Conservation (phyloP, 2,329 filamentous ascomycete species). For the Madurella mycetomatis region DNA sequence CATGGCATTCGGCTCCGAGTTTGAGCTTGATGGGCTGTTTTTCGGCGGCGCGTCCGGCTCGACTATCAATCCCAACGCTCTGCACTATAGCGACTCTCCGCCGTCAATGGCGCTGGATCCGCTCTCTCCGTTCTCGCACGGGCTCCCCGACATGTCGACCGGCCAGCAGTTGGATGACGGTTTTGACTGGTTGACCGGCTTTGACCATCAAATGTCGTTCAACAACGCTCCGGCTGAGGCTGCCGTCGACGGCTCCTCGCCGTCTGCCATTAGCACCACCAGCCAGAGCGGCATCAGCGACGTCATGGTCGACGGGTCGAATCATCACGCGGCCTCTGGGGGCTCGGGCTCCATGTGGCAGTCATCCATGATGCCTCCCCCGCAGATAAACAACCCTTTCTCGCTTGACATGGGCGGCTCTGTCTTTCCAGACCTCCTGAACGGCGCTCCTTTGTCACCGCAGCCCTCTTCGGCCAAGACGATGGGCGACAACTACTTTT, state of each 20-base stretch:
- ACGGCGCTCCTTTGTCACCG: slow-evolving; percentile 69
- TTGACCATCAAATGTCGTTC: slow-evolving; percentile 73
- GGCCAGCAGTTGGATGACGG: slow-evolving; percentile 64
- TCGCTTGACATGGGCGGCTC: slow-evolving; percentile 69
- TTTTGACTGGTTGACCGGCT: slow-evolving; percentile 77
- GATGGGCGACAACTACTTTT: slow-evolving; percentile 70
- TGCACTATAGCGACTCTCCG: slow-evolving; percentile 81
- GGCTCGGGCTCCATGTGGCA: slow-evolving; percentile 63
- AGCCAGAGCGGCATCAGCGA: slow-evolving; percentile 91
- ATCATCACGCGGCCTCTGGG: slow-evolving; percentile 56
- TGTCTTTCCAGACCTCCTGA: slow-evolving; percentile 73
- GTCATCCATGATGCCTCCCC: slow-evolving; percentile 63
- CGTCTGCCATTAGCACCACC: slow-evolving; percentile 90
- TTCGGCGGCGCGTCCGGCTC: slow-evolving; percentile 63
- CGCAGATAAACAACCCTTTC: slow-evolving; percentile 64
- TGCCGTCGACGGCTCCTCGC: slow-evolving; percentile 87
- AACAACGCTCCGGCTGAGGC: slow-evolving; percentile 63
- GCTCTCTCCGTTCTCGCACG: slow-evolving; percentile 53
- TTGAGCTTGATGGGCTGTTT: slow-evolving; percentile 65
- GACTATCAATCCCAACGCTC: slow-evolving; percentile 65
- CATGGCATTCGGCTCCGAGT: slow-evolving; percentile 58
- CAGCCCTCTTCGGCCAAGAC: slow-evolving; percentile 69
- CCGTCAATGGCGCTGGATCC: slow-evolving; percentile 61
- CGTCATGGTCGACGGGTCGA: slow-evolving; percentile 79
- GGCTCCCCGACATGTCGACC: slow-evolving; percentile 54